Evolutionary conservation across 345 rosid species (phyloP).

Genomic region (Gossypium stocksii): DNA sequence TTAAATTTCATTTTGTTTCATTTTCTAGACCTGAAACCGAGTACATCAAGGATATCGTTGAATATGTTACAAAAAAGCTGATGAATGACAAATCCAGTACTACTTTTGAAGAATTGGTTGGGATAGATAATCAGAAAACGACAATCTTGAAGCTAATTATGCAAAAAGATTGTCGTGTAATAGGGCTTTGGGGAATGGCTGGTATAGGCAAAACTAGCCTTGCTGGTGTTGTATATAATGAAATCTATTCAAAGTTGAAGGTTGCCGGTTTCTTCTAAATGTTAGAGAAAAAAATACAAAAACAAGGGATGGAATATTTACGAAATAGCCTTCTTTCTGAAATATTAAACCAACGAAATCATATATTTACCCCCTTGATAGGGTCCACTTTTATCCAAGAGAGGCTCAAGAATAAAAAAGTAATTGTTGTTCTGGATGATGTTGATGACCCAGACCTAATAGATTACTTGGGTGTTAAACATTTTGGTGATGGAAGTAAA

Average conservation of each 20-base stretch:
- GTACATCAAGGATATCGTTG: neutral
- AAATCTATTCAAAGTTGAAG: neutral
- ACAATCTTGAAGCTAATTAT: neutral
- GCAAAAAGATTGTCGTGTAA: too few species aligned
- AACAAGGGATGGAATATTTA: neutral
- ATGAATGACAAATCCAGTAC: neutral
- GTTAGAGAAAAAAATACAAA: neutral
- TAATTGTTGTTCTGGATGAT: too few species aligned
- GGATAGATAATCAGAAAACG: neutral
- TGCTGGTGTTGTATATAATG: neutral
- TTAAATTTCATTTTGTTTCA: neutral
- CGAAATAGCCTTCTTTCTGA: neutral
- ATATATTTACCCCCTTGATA: accelerated
- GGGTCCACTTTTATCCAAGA: too few species aligned
- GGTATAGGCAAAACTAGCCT: too few species aligned
- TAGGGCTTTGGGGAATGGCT: too few species aligned
- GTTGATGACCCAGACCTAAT: too few species aligned
- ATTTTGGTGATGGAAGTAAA: neutral
- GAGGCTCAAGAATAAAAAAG: too few species aligned
- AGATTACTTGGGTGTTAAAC: too few species aligned
- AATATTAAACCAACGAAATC: too few species aligned
- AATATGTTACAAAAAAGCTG: neutral
- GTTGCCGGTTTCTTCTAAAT: neutral
- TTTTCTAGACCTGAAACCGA: neutral
- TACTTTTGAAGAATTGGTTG: neutral